Percentiles rank a stretch among this genome's conserved stretches.
These are phyloP conservation scores for Podaxis sp. DNA, from an alignment of 768 basidiomycete species.

Conservation along the genomic window DNA sequence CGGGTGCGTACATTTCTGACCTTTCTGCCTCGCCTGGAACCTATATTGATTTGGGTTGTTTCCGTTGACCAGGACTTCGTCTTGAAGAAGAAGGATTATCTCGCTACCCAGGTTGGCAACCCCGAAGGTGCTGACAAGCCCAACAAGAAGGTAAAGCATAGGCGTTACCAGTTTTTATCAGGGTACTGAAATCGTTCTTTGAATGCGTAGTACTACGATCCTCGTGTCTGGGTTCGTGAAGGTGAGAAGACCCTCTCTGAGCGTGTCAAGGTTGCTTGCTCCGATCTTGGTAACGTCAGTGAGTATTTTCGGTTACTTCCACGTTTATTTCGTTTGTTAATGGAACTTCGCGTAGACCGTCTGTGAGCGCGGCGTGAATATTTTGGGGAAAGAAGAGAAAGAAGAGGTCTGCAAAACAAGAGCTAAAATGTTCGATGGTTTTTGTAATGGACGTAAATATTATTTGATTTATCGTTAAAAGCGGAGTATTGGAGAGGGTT, in stretches of 20 bases:
- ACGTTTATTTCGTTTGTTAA: not conserved
- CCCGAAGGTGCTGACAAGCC: slow-evolving; percentile 96
- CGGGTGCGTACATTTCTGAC: slow-evolving; percentile 43
- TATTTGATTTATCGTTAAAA: too few relatives aligned
- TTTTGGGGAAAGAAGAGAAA: not conserved
- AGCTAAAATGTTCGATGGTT: too few relatives aligned
- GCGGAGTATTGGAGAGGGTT: too few relatives aligned
- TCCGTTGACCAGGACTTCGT: slow-evolving; percentile 69
- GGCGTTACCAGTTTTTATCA: not conserved
- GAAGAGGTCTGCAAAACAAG: not conserved
- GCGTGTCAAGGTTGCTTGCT: slow-evolving; percentile 93
- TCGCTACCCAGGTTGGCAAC: slow-evolving; percentile 92
- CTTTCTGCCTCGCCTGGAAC: not conserved
- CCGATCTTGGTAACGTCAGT: slow-evolving; percentile 72
- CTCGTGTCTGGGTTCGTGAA: slow-evolving; percentile 98
- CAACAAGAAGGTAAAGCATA: slow-evolving; percentile 85
- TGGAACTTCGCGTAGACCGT: slow-evolving; percentile 1
- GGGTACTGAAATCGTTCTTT: slow-evolving; percentile 12
- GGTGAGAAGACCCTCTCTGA: slow-evolving; percentile 89
- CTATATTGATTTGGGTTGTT: not conserved
- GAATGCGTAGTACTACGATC: slow-evolving; percentile 74
- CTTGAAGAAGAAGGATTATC: slow-evolving; percentile 81
- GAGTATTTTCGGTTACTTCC: slow-evolving; percentile 1
- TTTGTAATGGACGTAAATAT: too few relatives aligned
- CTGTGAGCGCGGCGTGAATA: not conserved